A percentile compares a stretch with the other conserved stretches of the same genome.
Conservation (phyloP, 2,329 filamentous ascomycete species). For the Penicillium sp. region DNA sequence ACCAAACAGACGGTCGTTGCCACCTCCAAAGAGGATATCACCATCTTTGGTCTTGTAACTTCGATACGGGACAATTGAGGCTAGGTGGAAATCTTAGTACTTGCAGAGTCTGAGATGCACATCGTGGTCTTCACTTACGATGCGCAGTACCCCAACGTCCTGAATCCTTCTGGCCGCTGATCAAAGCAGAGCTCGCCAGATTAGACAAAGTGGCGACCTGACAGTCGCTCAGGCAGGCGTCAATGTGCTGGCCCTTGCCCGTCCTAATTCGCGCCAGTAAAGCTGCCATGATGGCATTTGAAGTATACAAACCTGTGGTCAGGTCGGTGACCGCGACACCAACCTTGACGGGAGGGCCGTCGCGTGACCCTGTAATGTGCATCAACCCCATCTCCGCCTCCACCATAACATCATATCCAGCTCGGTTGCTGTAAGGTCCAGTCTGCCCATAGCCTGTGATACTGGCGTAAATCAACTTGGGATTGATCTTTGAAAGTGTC, state of each 20-base stretch:
- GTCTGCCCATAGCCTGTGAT: slow-evolving; percentile 97
- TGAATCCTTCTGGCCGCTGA: slow-evolving; percentile 79
- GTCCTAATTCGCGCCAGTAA: slow-evolving; percentile 69
- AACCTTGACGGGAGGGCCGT: slow-evolving; percentile 91
- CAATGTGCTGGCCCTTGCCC: slow-evolving; percentile 82
- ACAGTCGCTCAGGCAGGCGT: slow-evolving; percentile 85
- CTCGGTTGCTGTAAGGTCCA: slow-evolving; percentile 77
- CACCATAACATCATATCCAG: slow-evolving; percentile 99
- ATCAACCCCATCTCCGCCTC: slow-evolving; percentile 97
- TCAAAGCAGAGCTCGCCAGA: slow-evolving; percentile 83
- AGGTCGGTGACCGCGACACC: slow-evolving; percentile 95
- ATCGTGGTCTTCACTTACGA: slow-evolving; percentile 49
- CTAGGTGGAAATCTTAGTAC: slow-evolving; percentile 42
- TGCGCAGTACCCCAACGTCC: slow-evolving; percentile 96
- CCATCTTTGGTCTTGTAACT: slow-evolving; percentile 65
- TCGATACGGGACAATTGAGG: slow-evolving; percentile 94
- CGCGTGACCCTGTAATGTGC: slow-evolving; percentile 89
- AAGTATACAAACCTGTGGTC: slow-evolving; percentile 90
- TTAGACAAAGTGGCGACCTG: slow-evolving; percentile 94
- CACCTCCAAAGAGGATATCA: slow-evolving; percentile 58
- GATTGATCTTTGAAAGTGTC: slow-evolving; percentile 73
- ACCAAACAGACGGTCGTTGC: slow-evolving; percentile 58
- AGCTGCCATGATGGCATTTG: slow-evolving; percentile 91
- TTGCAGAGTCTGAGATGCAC: background rate
- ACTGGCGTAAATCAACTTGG: slow-evolving; percentile 82